Conservation (phyloP, 345 rosid species). For the Brassica nigra region DNA sequence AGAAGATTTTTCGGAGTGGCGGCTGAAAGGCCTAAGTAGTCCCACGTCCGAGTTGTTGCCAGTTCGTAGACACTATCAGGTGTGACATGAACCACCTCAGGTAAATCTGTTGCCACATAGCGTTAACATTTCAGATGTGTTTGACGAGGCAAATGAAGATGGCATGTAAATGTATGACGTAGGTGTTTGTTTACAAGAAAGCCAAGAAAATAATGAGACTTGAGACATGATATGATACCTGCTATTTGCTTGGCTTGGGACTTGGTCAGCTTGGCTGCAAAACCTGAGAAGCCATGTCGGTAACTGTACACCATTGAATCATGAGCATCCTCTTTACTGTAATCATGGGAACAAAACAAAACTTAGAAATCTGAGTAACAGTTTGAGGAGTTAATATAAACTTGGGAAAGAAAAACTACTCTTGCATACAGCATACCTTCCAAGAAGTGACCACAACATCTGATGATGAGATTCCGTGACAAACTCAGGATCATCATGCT, state of each 20-base stretch:
- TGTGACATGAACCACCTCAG: constrained; percentile 45
- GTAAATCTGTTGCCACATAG: constrained; percentile 39
- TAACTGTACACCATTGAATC: background rate
- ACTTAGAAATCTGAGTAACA: background rate
- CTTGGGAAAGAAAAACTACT: background rate
- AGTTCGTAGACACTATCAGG: background rate
- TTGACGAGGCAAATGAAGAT: background rate
- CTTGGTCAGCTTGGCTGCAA: background rate
- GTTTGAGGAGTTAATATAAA: background rate
- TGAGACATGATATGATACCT: background rate
- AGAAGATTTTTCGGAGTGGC: constrained; percentile 29
- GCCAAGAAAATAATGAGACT: background rate
- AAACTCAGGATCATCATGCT: background rate
- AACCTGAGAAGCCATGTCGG: constrained; percentile 1
- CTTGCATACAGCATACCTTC: background rate
- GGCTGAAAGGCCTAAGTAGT: constrained; percentile 30
- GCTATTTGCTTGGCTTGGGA: background rate
- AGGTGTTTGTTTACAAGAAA: background rate
- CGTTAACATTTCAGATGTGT: background rate
- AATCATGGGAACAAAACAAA: background rate
- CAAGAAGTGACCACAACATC: background rate
- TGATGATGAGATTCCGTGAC: background rate
- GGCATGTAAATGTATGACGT: background rate
- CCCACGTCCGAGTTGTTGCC: background rate
- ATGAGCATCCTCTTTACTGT: background rate